Percentiles rank a stretch among this genome's conserved stretches.
Conservation (phyloP, 306 rosid species). For the Medicago ruthenica region DNA sequence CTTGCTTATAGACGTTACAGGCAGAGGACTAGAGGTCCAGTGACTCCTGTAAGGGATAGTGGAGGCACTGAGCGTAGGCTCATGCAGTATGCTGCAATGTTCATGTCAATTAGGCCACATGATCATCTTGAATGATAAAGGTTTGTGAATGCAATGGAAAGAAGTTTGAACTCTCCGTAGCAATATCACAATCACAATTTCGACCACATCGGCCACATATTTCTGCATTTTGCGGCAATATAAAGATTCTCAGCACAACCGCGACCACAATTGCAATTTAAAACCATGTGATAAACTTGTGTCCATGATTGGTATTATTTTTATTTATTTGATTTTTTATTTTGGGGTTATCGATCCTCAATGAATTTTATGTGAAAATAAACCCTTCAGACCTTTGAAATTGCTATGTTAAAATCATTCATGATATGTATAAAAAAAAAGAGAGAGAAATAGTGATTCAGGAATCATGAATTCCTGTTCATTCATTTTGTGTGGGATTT, state of each 20-base stretch:
- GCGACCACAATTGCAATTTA: neutral
- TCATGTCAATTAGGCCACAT: conserved; percentile 96
- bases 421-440: conserved; percentile 13
- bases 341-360: conserved; percentile 2
- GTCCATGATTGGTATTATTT: conserved; percentile 26
- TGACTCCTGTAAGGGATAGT: conserved; percentile 60
- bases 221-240: neutral
- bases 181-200: conserved; percentile 10
- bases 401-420: conserved; percentile 16
- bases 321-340: neutral
- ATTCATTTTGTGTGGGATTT: neutral
- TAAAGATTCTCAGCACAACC: neutral
- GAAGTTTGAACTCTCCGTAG: neutral
- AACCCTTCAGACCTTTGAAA: conserved; percentile 10
- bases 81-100: conserved; percentile 93
- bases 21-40: conserved; percentile 84
- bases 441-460: neutral
- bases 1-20: conserved; percentile 84
- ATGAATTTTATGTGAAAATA: conserved; percentile 29
- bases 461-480: conserved; percentile 10
- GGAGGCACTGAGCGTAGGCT: conserved; percentile 71
- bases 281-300: neutral
- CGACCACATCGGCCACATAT: neutral
- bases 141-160: neutral
- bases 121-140: conserved; percentile 86